Evolutionary conservation across 345 rosid species (phyloP).

Genomic region (Hibiscus syriacus): DNA sequence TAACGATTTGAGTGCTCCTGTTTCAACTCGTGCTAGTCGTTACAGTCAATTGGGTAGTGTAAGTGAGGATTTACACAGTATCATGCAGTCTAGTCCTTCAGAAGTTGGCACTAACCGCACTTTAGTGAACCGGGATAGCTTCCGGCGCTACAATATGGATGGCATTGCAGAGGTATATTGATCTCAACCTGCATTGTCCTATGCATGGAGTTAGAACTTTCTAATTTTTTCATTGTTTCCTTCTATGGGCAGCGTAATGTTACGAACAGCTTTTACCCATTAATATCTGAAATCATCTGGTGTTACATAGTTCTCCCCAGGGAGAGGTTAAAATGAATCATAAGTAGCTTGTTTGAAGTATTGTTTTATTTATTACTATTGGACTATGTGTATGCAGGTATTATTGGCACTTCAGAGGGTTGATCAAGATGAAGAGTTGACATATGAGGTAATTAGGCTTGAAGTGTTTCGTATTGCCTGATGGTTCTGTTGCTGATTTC

Average conservation of each 20-base stretch:
- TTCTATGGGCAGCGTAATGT: background rate
- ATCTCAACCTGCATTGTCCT: background rate
- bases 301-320: background rate
- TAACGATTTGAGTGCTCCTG: constrained; percentile 35
- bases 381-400: constrained; percentile 41
- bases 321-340: background rate
- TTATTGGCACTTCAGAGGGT: constrained; percentile 84
- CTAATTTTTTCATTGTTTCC: background rate
- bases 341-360: background rate
- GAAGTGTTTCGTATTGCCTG: constrained; percentile 1
- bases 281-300: background rate
- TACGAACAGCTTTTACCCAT: no score
- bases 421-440: constrained; percentile 73
- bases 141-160: constrained; percentile 54
- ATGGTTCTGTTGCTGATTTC: constrained; percentile 2
- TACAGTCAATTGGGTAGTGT: constrained; percentile 28
- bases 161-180: constrained; percentile 84
- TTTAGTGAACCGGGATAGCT: constrained; percentile 41
- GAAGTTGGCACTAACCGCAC: constrained; percentile 41
- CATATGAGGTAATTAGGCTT: constrained; percentile 60
- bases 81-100: constrained; percentile 48
- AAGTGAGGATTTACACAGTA: constrained; percentile 32
- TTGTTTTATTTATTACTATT: background rate
- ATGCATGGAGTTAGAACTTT: background rate
- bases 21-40: constrained; percentile 18